Conservation (phyloP, 768 basidiomycete genomes). For the Hygrophoropsis aurantiaca region DNA sequence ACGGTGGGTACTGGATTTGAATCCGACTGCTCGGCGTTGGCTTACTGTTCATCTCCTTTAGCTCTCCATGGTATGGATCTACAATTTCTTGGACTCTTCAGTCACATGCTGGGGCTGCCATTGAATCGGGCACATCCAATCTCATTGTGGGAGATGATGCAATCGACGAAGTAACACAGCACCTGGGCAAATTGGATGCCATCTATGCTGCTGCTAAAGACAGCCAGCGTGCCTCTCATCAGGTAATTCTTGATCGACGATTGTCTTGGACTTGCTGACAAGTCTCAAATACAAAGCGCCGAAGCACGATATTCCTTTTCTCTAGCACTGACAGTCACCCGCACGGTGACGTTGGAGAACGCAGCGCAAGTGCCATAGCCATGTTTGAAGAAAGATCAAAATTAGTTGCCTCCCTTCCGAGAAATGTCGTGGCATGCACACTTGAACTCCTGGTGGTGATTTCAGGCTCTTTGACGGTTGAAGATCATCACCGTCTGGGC, state of each 20-base stretch:
- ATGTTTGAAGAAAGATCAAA: slow-evolving; percentile 37
- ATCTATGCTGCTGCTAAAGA: slow-evolving; percentile 54
- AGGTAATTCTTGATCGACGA: slow-evolving; percentile 34
- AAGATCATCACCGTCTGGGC: slow-evolving; percentile 52
- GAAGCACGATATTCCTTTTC: slow-evolving; percentile 41
- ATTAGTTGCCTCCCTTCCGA: slow-evolving; percentile 43
- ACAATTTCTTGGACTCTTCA: slow-evolving; percentile 31
- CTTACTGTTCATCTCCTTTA: too few relatives aligned
- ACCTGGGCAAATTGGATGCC: slow-evolving; percentile 43
- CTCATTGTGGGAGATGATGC: slow-evolving; percentile 37
- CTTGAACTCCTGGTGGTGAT: slow-evolving; percentile 65
- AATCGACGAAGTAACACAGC: slow-evolving; percentile 42
- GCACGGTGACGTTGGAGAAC: slow-evolving; percentile 1
- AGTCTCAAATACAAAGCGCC: slow-evolving; percentile 30
- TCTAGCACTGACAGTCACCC: slow-evolving; percentile 17
- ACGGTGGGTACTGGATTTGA: slow-evolving; percentile 56
- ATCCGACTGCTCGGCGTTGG: too few relatives aligned
- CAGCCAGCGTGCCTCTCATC: slow-evolving; percentile 40
- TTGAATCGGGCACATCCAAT: slow-evolving; percentile 21
- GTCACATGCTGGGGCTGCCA: slow-evolving; percentile 10
- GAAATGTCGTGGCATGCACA: slow-evolving; percentile 45
- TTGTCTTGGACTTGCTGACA: neutral
- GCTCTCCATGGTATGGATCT: slow-evolving; percentile 24
- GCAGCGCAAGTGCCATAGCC: slow-evolving; percentile 31
- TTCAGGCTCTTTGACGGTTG: slow-evolving; percentile 48